phyloP scores from a whole-genome alignment of 352 stramenopile genomes.

The Plasmopara muralis region DNA sequence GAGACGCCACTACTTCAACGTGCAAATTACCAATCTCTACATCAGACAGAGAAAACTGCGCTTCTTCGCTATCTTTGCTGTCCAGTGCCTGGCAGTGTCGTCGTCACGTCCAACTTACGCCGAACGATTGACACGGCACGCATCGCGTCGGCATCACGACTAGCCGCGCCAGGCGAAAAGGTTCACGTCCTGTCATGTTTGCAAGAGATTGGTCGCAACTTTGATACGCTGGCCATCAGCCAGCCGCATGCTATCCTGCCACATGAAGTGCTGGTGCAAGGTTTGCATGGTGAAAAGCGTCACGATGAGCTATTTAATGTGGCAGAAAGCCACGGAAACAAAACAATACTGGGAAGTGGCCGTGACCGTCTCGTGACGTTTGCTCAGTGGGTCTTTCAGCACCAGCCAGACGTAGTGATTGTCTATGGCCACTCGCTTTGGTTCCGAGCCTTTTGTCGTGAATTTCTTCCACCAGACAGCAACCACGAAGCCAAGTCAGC shows the following conservation, averaged over 20 bases:
- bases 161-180: constrained; percentile 44
- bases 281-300: constrained; percentile 34
- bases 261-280: constrained; percentile 19
- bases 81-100: constrained; percentile 42
- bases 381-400: constrained; percentile 54
- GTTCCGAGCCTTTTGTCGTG: constrained; percentile 77
- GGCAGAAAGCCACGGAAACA: constrained; percentile 76
- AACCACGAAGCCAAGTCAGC: constrained; percentile 39
- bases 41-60: constrained; percentile 16
- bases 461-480: constrained; percentile 51
- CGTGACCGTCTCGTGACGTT: constrained; percentile 58
- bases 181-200: constrained; percentile 80
- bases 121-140: constrained; percentile 75
- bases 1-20: not conserved
- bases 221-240: constrained; percentile 78
- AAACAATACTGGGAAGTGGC: constrained; percentile 52
- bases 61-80: constrained; percentile 44
- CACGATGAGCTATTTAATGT: constrained; percentile 70
- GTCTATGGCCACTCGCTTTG: constrained; percentile 84
- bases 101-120: constrained; percentile 70
- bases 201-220: constrained; percentile 81
- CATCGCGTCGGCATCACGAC: constrained; percentile 56
- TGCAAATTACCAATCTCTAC: constrained; percentile 6
- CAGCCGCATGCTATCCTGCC: constrained; percentile 36
- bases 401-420: constrained; percentile 54